Evolutionary conservation across 129 eudicot genomes (phyloP).

Genomic region (Ambrosia artemisiifolia): DNA sequence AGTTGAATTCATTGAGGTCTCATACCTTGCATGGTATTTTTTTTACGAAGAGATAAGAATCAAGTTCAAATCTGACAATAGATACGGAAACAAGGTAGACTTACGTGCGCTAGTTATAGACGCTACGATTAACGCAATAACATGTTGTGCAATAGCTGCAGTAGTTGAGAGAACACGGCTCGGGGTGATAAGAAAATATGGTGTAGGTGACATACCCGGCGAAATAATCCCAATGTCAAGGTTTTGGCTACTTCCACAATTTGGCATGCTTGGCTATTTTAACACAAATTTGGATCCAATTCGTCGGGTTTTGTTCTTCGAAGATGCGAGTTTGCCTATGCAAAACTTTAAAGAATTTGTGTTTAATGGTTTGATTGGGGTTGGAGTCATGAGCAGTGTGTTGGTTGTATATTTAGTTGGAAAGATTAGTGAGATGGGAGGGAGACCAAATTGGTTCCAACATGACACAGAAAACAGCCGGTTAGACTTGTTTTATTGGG

Average conservation of each 20-base stretch:
- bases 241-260: not conserved
- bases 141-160: not conserved
- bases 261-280: not conserved
- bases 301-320: not conserved
- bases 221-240: not conserved
- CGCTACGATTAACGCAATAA: not conserved
- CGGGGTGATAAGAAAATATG: not conserved
- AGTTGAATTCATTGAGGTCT: not conserved
- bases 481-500: not conserved
- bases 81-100: not conserved
- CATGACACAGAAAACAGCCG: constrained; percentile 1
- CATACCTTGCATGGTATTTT: not conserved
- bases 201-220: too few relatives aligned
- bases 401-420: not conserved
- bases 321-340: not conserved
- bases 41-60: not conserved
- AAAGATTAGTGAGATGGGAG: not conserved
- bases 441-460: not conserved
- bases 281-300: not conserved
- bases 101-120: not conserved
- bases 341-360: not conserved
- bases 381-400: not conserved
- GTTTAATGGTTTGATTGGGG: not conserved
- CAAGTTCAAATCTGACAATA: not conserved
- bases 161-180: not conserved